phyloP scores from a whole-genome alignment of 1,139 yeast genomes.

The Saccharomyces pastorianus region DNA sequence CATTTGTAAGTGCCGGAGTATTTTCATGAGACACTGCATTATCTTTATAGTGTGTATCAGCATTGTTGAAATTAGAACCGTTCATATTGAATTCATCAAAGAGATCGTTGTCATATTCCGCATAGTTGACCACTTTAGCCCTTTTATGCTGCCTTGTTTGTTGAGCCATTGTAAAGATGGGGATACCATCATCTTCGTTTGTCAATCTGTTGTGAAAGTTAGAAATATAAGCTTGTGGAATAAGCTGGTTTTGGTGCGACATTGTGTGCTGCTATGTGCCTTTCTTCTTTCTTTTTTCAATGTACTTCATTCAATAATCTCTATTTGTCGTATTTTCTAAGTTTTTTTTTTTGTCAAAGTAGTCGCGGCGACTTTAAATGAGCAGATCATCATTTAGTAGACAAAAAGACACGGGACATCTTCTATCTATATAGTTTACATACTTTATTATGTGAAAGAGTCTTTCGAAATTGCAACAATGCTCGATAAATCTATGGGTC shows the following conservation, averaged over 20 bases:
- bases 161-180: slow-evolving; percentile 64
- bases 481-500: not conserved
- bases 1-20: slow-evolving; percentile 14
- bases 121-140: slow-evolving; percentile 69
- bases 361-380: not conserved
- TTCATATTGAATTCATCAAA: slow-evolving; percentile 48
- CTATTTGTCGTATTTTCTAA: not conserved
- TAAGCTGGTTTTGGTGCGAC: not conserved
- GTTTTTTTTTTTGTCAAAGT: not conserved
- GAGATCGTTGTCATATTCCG: slow-evolving; percentile 74
- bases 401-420: not conserved
- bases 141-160: slow-evolving; percentile 74
- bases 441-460: not conserved
- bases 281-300: not conserved
- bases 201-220: slow-evolving; percentile 57
- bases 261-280: not conserved
- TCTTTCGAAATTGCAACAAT: not conserved
- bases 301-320: not conserved
- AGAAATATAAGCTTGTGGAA: slow-evolving; percentile 69
- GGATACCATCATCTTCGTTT: slow-evolving; percentile 49
- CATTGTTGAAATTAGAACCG: slow-evolving; percentile 17
- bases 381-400: not conserved
- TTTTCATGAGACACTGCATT: slow-evolving; percentile 7
- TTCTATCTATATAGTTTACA: not conserved
- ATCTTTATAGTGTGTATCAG: slow-evolving; percentile 15